These are phyloP conservation scores for Solanum okadae DNA, from an alignment of 257 asterid species.

Conservation along the genomic window DNA sequence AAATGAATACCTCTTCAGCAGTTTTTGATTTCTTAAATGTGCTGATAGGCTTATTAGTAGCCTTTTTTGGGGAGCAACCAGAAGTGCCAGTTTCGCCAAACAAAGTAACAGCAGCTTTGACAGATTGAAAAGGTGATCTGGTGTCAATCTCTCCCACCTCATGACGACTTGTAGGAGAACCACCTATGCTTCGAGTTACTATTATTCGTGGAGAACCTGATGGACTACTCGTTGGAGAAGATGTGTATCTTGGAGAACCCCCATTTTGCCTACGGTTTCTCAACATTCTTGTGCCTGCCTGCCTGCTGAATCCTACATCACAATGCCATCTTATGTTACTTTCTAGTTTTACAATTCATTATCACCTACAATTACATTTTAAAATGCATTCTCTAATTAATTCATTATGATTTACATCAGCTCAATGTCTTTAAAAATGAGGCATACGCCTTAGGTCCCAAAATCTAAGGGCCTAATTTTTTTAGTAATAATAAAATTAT, in stretches of 20 bases:
- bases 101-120: constrained; percentile 25
- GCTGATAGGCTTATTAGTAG: not conserved
- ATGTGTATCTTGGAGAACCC: constrained; percentile 1
- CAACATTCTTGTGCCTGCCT: not conserved
- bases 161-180: constrained; percentile 3
- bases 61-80: not conserved
- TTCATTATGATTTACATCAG: too few relatives aligned
- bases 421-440: too few relatives aligned
- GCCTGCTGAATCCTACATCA: not conserved
- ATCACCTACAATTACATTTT: too few relatives aligned
- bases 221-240: not conserved
- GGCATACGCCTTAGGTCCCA: too few relatives aligned
- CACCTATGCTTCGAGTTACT: not conserved
- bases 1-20: constrained; percentile 50
- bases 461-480: too few relatives aligned
- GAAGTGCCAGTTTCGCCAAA: constrained; percentile 34
- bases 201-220: not conserved
- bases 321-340: not conserved
- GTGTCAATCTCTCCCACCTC: constrained; percentile 26
- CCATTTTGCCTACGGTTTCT: constrained; percentile 1
- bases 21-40: constrained; percentile 34
- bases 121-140: constrained; percentile 19
- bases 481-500: too few relatives aligned
- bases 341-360: too few relatives aligned
- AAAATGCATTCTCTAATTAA: too few relatives aligned